Evolutionary conservation across 805 yeast species (phyloP), one percentile per base, ranked within the genome.

Genomic region (Candida khao-thaluensis): DNA sequence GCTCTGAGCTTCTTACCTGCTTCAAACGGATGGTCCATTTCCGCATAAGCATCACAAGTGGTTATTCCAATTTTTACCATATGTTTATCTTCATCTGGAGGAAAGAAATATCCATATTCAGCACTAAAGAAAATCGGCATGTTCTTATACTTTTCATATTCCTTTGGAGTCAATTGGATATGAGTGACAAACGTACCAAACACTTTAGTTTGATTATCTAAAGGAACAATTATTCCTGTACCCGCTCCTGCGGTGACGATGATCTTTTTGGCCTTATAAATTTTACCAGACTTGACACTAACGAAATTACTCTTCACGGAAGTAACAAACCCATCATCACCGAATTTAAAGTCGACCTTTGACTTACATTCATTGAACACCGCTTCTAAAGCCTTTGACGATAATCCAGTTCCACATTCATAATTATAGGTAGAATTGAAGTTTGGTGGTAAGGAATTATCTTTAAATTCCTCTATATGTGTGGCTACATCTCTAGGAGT

Each of bases 41-140:
- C 47, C 5, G 42, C 35, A 37, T 25, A 49, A 1, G 43, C 53
- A 41, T 49, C 49, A 37, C 49, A 43, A 5, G 49, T 45, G 3
- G 49, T 45, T 3, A 45, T 39, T 10, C 49, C 46, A 25, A 72
- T 49, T 43, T 72, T 72, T 40, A 64, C 41, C 15, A 55, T 57
- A 1, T 61, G 55, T 1, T 53, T 52, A 5, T 29, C 36, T 7
- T 51, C 40, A 45, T 71, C 75, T 2, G 77, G 76, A 3, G 76
- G 74, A 53, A 72, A 71, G 52, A 68, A 68, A 40, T 70, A 71
- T 0, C 76, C 76, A 38, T 49, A 36, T 35, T 66, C 71, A 2
- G 72, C 59, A 40, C 69, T 60, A 53, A 71, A 71, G 30, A 72
- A 66, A 5, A 70, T 57, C 2, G 76, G 77, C 31, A 71, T 57